Base-by-base conservation (phyloP, 2,329 filamentous ascomycete species). In the Talaromyces sp. region DNA sequence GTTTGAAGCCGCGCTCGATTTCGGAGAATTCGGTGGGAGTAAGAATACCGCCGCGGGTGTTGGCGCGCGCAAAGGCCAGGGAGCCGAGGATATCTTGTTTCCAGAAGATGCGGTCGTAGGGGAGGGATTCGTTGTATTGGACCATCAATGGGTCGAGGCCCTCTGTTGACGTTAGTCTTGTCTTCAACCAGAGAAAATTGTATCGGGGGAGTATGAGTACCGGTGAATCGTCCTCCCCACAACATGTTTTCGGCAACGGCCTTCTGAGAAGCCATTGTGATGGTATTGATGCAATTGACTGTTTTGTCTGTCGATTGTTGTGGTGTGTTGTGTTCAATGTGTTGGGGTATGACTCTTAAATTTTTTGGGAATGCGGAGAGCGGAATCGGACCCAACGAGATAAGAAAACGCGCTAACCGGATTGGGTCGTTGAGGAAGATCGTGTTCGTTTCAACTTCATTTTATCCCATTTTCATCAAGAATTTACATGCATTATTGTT, bases 101-200 rank as follows among this genome's bases (percentile, higher is more conserved):
- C 81, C 92, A 91, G 72, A 96, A 88, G 62, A 84, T 83, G 70
- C 88, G 87, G 78, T 96, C 92, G 78, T 90, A 93, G 75, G 86
- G 87, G 71, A 96, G 89, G 63, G 86, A 90, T 72, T 89, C 88
- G 77, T 96, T 96, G 83, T 94, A 96, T 70, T 90, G 84, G 67
- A 88, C 85, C 92, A 96, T 96, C 61, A 96, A 85, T 63, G 92
- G 91, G 79, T 96, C 91, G 70, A 94, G 87, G 71, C 86, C 90
- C 82, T 91, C 91, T 65, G 29, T 36, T 38, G 53, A 43, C 8
- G 27, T 67, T 62, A 68, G 65, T 43, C 0, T 43, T 17, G 65
- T 43, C 0, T 43, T 17, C 38, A 3, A 8, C 6, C 15, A 43
- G 38, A 19, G 17, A 17, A 43, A 43, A 43, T 8, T n/a, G 34